phyloP scores from a whole-genome alignment of 805 yeast species.

The Candida tibetensis region DNA sequence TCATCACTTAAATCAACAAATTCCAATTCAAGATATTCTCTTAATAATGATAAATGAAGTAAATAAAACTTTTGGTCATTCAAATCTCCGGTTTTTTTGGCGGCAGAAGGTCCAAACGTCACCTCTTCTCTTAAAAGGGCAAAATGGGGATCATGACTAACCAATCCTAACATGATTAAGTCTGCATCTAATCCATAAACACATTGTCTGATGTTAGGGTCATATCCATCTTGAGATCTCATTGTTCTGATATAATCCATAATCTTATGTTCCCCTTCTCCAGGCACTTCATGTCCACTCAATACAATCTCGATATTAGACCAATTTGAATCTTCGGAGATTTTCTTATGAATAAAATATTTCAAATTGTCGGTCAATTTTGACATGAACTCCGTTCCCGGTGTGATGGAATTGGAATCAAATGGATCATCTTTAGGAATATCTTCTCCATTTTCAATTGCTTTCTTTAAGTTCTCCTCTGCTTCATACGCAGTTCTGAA shows the following conservation, averaged over 20 bases:
- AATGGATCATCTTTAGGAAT: constrained; percentile 83
- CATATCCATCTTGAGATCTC: constrained; percentile 69
- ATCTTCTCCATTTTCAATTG: constrained; percentile 66
- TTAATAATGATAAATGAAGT: constrained; percentile 78
- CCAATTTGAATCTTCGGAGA: constrained; percentile 86
- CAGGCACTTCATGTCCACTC: constrained; percentile 95
- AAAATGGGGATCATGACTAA: constrained; percentile 94
- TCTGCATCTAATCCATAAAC: constrained; percentile 96
- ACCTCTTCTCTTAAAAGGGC: constrained; percentile 95
- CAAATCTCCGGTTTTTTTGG: constrained; percentile 43
- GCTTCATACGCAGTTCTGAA: constrained; percentile 93
- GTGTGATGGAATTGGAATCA: constrained; percentile 91
- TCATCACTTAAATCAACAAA: constrained; percentile 66
- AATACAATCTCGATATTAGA: constrained; percentile 69
- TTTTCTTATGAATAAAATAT: constrained; percentile 84
- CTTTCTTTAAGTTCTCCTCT: constrained; percentile 71
- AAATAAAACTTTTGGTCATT: constrained; percentile 79
- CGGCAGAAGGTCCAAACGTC: constrained; percentile 62
- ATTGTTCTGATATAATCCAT: constrained; percentile 85
- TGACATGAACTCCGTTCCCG: constrained; percentile 96
- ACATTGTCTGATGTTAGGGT: constrained; percentile 86
- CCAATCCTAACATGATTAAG: constrained; percentile 87
- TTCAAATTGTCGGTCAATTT: constrained; percentile 76
- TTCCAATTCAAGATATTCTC: constrained; percentile 90
- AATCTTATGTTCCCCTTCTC: constrained; percentile 97